Base-by-base conservation (phyloP, 805 yeast genomes). In the Candida quercuum region DNA sequence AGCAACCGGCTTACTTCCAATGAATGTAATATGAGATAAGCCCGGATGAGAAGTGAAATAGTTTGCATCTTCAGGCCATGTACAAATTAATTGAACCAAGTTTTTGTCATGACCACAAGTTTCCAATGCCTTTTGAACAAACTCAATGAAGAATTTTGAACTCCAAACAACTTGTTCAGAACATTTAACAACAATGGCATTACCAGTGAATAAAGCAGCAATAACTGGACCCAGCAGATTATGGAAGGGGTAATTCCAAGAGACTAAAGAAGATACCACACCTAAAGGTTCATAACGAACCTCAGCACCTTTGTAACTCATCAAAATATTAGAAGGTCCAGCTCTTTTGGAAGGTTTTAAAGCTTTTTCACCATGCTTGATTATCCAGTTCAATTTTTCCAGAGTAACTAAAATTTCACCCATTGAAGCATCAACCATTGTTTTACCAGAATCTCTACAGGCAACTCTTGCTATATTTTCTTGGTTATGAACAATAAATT, bases 201-300 rank as follows among this genome's bases (percentile, higher is more conserved):
- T 91, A 5, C 99, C 99, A 5, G 96, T 78, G 56, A 89, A 86
- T 19, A 93, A 60, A 2, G 91, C 76, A 3, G 98, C 94, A 39
- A 89, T 78, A 2, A 93, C 70, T 2, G 99, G 99, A 3, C 97
- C 97, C 70, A 93, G 63, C 36, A 89, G 65, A 60, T 93, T 93
- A 59, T 93, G 99, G 60, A 93, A 81, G 0, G 99, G 99, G 58
- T 93, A 93, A 56, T 93, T 93, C 99, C 99, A 93, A 4, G 96
- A 86, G 1, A 93, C 86, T 42, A 93, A 68, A 0, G 98, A 95
- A 7, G 94, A 74, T 19, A 91, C 91, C 11, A 84, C 86, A 12
- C 81, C 84, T 38, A 91, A 61, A 1, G 99, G 98, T 59, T 89
- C 95, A 59, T 93, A 93, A 45, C 94, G 71, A 14, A 93, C 91